Percentiles rank a stretch among this genome's conserved stretches.
Evolutionary conservation across 2,329 filamentous ascomycete genomes (phyloP).

Genomic region (Nothophoma quercina): DNA sequence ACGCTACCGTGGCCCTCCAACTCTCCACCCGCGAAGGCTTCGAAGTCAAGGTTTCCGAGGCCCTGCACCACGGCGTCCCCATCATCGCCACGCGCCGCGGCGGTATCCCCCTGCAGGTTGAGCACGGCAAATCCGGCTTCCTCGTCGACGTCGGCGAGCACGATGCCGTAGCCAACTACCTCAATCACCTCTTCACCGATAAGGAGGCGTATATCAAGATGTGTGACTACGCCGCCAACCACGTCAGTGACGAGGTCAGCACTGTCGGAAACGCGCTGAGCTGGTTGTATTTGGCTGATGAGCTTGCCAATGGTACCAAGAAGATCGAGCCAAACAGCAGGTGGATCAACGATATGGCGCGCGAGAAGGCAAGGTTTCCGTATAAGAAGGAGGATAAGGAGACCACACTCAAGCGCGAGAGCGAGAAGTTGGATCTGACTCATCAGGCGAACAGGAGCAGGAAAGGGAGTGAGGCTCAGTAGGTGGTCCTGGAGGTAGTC

Average conservation of each 20-base stretch:
- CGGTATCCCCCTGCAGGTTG: constrained; percentile 82
- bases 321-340: constrained; percentile 64
- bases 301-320: constrained; percentile 66
- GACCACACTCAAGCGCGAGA: constrained; percentile 16
- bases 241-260: constrained; percentile 81
- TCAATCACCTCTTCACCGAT: constrained; percentile 72
- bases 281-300: constrained; percentile 80
- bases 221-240: constrained; percentile 67
- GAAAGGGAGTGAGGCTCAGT: not conserved
- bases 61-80: constrained; percentile 79
- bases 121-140: constrained; percentile 75
- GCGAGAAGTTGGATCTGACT: constrained; percentile 12
- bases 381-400: constrained; percentile 65
- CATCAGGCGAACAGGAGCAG: constrained; percentile 8
- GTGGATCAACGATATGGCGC: constrained; percentile 79
- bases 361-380: constrained; percentile 67
- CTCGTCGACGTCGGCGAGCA: constrained; percentile 76
- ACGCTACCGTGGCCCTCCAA: constrained; percentile 76
- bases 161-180: constrained; percentile 71
- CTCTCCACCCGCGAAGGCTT: constrained; percentile 84
- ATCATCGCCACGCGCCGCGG: constrained; percentile 78
- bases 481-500: not conserved
- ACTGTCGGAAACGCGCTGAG: constrained; percentile 79
- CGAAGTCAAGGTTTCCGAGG: constrained; percentile 86
- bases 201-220: constrained; percentile 71